Base-by-base conservation (phyloP, 2,329 filamentous ascomycete genomes). In the Verticillium tricorpus region DNA sequence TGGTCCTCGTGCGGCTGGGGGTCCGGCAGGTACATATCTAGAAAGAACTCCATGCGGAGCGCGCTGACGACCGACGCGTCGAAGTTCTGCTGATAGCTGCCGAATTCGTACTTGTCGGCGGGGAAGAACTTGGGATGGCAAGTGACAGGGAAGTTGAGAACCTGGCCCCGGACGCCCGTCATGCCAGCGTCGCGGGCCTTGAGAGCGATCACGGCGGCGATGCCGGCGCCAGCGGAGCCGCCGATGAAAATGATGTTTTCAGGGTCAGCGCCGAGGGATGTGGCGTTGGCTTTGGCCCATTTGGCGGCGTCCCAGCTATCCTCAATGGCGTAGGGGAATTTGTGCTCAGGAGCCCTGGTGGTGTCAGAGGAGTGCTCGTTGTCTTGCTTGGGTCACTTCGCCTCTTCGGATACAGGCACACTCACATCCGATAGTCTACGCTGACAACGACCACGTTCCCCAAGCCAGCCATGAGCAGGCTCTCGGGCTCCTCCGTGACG, bases 81-180 rank as follows among this genome's bases (percentile, higher is more conserved):
- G 54, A 58, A 40, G 65, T 75, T 73, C 63, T 78, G 74, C 19
- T 60, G 63, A 52, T 69, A 74, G 64, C 75, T 77, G 12, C 69
- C 69, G 14, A 73, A 67, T 66, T 77, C 75, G 63, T 74, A 76
- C 64, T 68, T 70, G 56, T 72, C 70, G 8, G 35, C 60, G 11
- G 71, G 69, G 56, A 71, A 71, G 65, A 74, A 73, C 57, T 72
- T 72, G 56, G 76, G 75, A 64, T 77, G 75, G 63, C 72, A 73
- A 19, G 70, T 70, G 0, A 68, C 67, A 2, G 75, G 75, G 67
- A 73, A 76, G 62, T 71, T 69, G 57, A 77, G 69, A 8, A 73
- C 57, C 60, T 76, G 72, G 11, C 66, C 73, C 52, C 72, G 59
- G 52, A 78, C 68, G 8, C 74, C 73, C 0, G 69, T 65, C 56